These are phyloP conservation scores for Botrytis fabae DNA, from an alignment of 2,329 filamentous ascomycete species.

Conservation along the genomic window DNA sequence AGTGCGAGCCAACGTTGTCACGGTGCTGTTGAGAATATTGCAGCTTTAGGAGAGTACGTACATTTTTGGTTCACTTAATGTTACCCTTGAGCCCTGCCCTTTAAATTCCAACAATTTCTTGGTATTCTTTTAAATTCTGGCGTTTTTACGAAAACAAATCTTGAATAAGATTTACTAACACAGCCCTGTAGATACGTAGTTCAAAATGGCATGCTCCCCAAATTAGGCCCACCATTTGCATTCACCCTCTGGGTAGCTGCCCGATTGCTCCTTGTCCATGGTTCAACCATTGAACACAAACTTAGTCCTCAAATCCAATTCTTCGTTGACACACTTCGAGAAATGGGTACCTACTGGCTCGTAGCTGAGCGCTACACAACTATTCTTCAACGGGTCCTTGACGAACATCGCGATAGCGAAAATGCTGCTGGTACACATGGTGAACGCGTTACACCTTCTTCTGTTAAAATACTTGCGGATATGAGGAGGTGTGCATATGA, in stretches of 20 bases:
- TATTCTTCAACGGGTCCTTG: slow-evolving; percentile 77
- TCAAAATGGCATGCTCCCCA: slow-evolving; percentile 70
- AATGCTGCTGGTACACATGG: slow-evolving; percentile 58
- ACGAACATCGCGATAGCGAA: slow-evolving; percentile 81
- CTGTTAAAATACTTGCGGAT: slow-evolving; percentile 83
- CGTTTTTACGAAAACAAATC: neutral
- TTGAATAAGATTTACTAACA: slow-evolving; percentile 4
- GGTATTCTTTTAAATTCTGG: neutral
- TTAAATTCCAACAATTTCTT: neutral
- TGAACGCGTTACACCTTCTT: slow-evolving; percentile 75
- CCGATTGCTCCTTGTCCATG: slow-evolving; percentile 82
- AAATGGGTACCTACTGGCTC: slow-evolving; percentile 82
- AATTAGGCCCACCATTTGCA: slow-evolving; percentile 85
- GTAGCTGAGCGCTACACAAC: slow-evolving; percentile 80
- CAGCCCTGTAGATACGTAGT: slow-evolving; percentile 53
- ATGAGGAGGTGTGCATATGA: slow-evolving; percentile 92
- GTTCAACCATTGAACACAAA: slow-evolving; percentile 83
- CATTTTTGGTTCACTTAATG: neutral
- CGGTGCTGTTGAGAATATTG: slow-evolving; percentile 79
- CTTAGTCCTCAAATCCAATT: slow-evolving; percentile 77
- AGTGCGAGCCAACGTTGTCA: slow-evolving; percentile 82
- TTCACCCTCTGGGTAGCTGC: slow-evolving; percentile 93
- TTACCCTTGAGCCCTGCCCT: neutral
- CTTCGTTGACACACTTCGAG: slow-evolving; percentile 77
- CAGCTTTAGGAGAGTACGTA: slow-evolving; percentile 69